A percentile compares a stretch with the other conserved stretches of the same genome.
Evolutionary conservation across 2,329 filamentous ascomycete species (phyloP).

Genomic region (Neobulgaria alba): DNA sequence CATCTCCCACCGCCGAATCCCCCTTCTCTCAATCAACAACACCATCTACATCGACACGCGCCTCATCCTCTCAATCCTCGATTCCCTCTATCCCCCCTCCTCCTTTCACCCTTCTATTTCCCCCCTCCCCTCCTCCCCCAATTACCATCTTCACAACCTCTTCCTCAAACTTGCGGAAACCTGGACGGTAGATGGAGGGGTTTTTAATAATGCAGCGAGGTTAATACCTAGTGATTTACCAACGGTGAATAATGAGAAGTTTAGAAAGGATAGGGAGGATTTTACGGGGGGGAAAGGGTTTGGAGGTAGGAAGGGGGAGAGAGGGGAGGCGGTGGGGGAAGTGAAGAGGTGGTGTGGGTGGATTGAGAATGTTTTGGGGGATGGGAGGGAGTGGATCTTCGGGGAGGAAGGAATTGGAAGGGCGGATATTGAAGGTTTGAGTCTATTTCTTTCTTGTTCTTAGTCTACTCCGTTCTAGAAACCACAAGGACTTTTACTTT

Average conservation of each 20-base stretch:
- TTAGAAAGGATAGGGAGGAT: slow-evolving; percentile 47
- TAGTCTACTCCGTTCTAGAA: background rate
- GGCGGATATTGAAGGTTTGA: slow-evolving; percentile 55
- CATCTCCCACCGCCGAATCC: slow-evolving; percentile 61
- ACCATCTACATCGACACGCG: slow-evolving; percentile 64
- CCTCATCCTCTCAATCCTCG: slow-evolving; percentile 58
- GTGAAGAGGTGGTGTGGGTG: slow-evolving; percentile 46
- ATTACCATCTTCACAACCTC: slow-evolving; percentile 12
- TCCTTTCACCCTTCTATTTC: slow-evolving; percentile 29
- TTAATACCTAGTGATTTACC: slow-evolving; percentile 50
- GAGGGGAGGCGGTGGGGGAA: slow-evolving; percentile 48
- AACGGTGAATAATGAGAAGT: slow-evolving; percentile 46
- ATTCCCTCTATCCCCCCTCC: slow-evolving; percentile 42
- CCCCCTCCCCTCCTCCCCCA: slow-evolving; percentile 30
- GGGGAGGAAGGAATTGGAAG: slow-evolving; percentile 43
- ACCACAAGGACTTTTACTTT: no score
- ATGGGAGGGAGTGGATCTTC: slow-evolving; percentile 59
- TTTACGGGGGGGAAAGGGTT: slow-evolving; percentile 36
- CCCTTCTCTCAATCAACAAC: slow-evolving; percentile 55
- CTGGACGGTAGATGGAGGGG: slow-evolving; percentile 45
- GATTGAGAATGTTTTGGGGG: slow-evolving; percentile 52
- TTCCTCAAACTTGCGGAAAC: slow-evolving; percentile 42
- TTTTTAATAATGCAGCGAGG: slow-evolving; percentile 45
- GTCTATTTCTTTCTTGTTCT: background rate
- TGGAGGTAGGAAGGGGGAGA: slow-evolving; percentile 32